Conservation (phyloP, 305 asterid genomes). For the Lippia alba region DNA sequence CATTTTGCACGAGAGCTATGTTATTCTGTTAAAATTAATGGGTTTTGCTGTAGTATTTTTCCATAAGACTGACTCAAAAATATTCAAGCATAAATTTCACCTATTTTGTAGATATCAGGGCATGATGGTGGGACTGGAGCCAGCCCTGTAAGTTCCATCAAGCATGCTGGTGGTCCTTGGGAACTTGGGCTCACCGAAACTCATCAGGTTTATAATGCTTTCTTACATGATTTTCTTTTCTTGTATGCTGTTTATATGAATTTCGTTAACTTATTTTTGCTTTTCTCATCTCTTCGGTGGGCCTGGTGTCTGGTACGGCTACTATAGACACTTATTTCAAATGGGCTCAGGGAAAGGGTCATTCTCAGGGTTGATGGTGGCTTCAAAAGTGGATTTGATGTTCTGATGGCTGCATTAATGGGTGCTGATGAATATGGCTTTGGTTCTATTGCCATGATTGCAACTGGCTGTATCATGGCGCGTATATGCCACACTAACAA, state of each 20-base stretch:
- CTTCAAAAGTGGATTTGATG: conserved; percentile 97
- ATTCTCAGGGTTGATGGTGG: conserved; percentile 99
- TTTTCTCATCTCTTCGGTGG: conserved; percentile 13
- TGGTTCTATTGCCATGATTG: conserved; percentile 98
- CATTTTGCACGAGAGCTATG: not conserved
- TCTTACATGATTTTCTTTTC: conserved; percentile 7
- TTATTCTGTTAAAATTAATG: not conserved
- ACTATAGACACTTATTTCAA: conserved; percentile 75
- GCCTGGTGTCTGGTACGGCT: no score
- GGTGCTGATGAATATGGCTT: conserved; percentile 99
- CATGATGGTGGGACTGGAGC: conserved; percentile 99
- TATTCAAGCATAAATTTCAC: conserved; percentile 26
- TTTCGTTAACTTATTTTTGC: conserved; percentile 15
- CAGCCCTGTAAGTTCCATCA: conserved; percentile 97
- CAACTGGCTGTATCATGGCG: conserved; percentile 99
- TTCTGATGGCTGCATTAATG: conserved; percentile 94
- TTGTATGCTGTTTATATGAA: not conserved
- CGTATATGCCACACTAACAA: conserved; percentile 99
- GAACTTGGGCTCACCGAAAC: conserved; percentile 99
- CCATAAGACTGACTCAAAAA: conserved; percentile 1
- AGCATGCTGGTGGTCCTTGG: conserved; percentile 99
- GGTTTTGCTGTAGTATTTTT: conserved; percentile 11
- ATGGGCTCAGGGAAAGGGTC: conserved; percentile 98
- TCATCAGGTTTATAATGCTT: conserved; percentile 71
- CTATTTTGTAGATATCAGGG: conserved; percentile 82